Percentiles rank a stretch among this genome's conserved stretches.
Evolutionary conservation across 1,284 basidiomycete genomes (phyloP).

Genomic region (Ceraceosorus guamensis): DNA sequence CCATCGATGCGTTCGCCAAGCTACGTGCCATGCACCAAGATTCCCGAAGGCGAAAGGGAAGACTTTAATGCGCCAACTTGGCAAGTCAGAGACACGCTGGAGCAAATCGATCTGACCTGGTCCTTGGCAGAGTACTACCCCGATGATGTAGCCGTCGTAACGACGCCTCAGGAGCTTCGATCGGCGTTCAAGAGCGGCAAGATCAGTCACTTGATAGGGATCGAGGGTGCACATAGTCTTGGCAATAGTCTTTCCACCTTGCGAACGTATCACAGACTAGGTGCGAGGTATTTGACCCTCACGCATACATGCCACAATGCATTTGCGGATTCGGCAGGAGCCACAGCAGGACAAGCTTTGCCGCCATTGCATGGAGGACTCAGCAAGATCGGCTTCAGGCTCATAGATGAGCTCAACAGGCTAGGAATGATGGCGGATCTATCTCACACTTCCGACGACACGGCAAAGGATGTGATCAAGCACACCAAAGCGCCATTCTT

Average conservation of each 20-base stretch:
- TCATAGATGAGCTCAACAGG: conserved; percentile 20
- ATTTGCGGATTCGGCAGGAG: conserved; percentile 20
- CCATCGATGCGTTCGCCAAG: not conserved
- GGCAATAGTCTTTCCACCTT: conserved; percentile 14
- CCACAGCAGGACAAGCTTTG: conserved; percentile 1
- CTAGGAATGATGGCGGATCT: conserved; percentile 31
- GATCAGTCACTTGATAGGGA: conserved; percentile 51
- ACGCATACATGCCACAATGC: conserved; percentile 23
- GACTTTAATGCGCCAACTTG: conserved; percentile 4
- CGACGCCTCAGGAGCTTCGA: conserved; percentile 2
- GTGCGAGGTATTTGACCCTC: conserved; percentile 21
- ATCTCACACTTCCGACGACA: conserved; percentile 39
- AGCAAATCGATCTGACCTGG: conserved; percentile 12
- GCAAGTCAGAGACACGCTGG: conserved; percentile 9
- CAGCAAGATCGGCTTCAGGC: conserved; percentile 9
- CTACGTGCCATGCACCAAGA: not conserved
- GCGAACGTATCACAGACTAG: conserved; percentile 12
- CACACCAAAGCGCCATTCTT: conserved; percentile 35
- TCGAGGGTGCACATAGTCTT: conserved; percentile 16
- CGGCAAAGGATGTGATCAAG: conserved; percentile 29
- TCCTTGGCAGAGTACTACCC: conserved; percentile 4
- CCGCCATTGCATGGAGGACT: conserved; percentile 16
- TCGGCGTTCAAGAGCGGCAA: conserved; percentile 55
- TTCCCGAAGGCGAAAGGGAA: not conserved
- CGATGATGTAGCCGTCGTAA: conserved; percentile 10